Evolutionary conservation across 208 protist genomes (phyloP), one percentile per base, ranked within the genome.

Genomic region (Leishmania aethiopica): DNA sequence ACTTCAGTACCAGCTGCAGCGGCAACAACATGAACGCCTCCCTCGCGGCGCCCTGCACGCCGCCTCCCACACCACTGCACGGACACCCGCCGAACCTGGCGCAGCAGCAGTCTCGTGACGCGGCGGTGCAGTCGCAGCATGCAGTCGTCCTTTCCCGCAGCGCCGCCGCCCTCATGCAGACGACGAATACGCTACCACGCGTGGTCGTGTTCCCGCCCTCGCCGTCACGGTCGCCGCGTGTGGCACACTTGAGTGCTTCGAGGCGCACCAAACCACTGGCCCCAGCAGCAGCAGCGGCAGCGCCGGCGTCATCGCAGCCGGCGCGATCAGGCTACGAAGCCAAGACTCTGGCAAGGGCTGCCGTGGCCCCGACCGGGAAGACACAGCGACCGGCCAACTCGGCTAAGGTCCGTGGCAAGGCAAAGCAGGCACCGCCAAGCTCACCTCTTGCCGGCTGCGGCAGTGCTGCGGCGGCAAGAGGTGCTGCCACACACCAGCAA

Each of bases 21-120:
- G n/a, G 67, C 67, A 72, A n/a, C 67, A 73, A 28, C 67, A 73
- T 28, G 40, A 73, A 37, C 67, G 17, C 67, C 67, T 49, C 67
- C 40, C 35, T 49, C 17, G 42, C 67, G 35, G 67, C 67, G 10
- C 67, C 67, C 35, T 51, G 40, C 67, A 25, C 25, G 22, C 67
- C 40, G 6, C 67, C 67, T 25, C 67, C 40, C 22, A 25, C 40
- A 19, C 40, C 42, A n/a, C 25, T 40, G 67, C 67, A 73, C 1
- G 67, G 19, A 17, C 67, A 73, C 67, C 69, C 69, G 40, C 69
- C 69, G 40, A 42, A 19, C 35, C 35, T 49, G 40, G 40, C 40
- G 40, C 40, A 45, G 6, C 35, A 28, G 40, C 32, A 42, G 11
- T 22, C 62, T 35, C 5, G 22, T 51, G 40, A 32, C 8, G 69